These are phyloP conservation scores for Trichophyton rubrum DNA, from an alignment of 2,329 filamentous ascomycete species.

Conservation along the genomic window DNA sequence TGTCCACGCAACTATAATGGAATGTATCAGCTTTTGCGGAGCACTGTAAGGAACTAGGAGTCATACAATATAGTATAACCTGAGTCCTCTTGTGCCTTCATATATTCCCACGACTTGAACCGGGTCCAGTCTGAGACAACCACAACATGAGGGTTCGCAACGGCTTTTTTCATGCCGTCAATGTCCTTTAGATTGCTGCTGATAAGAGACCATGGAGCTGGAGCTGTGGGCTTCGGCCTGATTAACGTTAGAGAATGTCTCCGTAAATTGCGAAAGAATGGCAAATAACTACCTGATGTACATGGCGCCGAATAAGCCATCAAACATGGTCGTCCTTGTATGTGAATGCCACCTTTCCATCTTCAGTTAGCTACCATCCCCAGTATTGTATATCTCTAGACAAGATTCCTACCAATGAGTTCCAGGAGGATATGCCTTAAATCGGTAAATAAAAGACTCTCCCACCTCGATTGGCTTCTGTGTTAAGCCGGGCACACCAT, in stretches of 20 bases:
- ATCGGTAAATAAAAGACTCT: conserved; percentile 20
- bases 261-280: neutral
- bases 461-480: conserved; percentile 17
- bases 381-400: neutral
- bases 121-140: neutral
- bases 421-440: conserved; percentile 27
- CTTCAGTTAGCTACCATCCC: neutral
- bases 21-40: neutral
- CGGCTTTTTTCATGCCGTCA: neutral
- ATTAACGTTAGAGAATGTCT: neutral
- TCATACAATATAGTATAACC: conserved; percentile 1
- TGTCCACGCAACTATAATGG: conserved; percentile 37
- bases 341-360: neutral
- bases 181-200: neutral
- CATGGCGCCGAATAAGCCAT: neutral
- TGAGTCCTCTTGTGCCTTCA: neutral
- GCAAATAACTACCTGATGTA: neutral
- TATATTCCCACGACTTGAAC: conserved; percentile 3
- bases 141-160: neutral
- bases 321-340: neutral
- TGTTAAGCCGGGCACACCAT: conserved; percentile 14
- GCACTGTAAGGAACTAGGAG: neutral
- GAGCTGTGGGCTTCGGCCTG: neutral
- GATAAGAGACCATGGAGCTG: neutral
- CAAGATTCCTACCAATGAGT: conserved; percentile 20